phyloP scores from a whole-genome alignment of 129 eudicot species.

The Oenanthe sinensis region DNA sequence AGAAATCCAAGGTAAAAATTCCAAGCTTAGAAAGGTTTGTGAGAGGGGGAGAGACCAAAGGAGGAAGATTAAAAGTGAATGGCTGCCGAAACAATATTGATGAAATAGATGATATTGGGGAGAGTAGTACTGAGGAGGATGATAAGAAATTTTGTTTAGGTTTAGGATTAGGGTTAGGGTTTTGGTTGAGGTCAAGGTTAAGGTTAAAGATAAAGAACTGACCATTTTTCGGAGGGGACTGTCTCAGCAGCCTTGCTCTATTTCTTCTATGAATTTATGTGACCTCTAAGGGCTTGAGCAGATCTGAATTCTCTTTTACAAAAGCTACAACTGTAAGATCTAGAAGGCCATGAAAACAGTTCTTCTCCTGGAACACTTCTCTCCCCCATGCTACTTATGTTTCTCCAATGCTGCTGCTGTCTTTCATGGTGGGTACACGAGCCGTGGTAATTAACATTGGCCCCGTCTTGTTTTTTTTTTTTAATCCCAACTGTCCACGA shows the following conservation, averaged over 20 bases:
- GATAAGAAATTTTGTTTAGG: slow-evolving; percentile 15
- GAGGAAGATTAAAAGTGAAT: slow-evolving; percentile 18
- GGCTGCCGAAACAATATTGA: slow-evolving; percentile 19
- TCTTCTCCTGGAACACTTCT: slow-evolving; percentile 11
- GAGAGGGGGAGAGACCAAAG: slow-evolving; percentile 14
- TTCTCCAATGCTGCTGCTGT: slow-evolving; percentile 21
- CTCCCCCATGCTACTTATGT: background rate
- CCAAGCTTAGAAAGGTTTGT: slow-evolving; percentile 4
- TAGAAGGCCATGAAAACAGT: slow-evolving; percentile 60
- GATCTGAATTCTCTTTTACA: slow-evolving; percentile 66
- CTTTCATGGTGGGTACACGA: background rate
- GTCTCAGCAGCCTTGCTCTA: slow-evolving; percentile 51
- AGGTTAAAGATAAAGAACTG: slow-evolving; percentile 23
- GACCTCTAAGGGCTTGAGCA: slow-evolving; percentile 82
- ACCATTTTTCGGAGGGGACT: slow-evolving; percentile 28
- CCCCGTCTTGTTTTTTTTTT: too few relatives aligned
- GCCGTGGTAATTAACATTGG: too few relatives aligned
- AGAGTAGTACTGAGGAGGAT: too few relatives aligned
- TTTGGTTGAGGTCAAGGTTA: slow-evolving; percentile 23
- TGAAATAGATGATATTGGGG: background rate
- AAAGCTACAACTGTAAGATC: slow-evolving; percentile 59
- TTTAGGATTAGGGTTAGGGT: slow-evolving; percentile 33
- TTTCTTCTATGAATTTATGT: slow-evolving; percentile 77
- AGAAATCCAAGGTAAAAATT: too few relatives aligned
- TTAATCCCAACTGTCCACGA: too few relatives aligned